Conservation (phyloP, 192 early-diverging fungal genomes). For the Entophlyctis luteolus region DNA sequence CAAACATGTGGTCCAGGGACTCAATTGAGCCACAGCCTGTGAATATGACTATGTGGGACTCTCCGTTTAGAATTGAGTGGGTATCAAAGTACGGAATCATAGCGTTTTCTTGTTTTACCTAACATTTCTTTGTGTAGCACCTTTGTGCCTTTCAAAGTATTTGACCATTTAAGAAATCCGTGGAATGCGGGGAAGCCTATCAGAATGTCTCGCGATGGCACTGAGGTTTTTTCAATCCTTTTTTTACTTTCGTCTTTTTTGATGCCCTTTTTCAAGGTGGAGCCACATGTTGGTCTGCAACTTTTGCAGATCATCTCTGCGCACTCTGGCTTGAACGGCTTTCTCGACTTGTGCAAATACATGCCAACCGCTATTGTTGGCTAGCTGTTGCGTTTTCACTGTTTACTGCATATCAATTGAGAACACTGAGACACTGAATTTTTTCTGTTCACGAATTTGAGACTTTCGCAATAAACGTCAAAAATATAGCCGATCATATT, state of each 20-base stretch:
- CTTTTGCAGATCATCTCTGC: not conserved
- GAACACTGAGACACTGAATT: no score
- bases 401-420: no score
- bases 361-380: no score
- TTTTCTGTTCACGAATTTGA: no score
- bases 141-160: conserved; percentile 15
- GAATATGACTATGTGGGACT: not conserved
- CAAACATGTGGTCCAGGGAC: no score
- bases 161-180: not conserved
- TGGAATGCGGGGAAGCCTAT: conserved; percentile 1
- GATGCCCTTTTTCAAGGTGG: not conserved
- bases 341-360: no score
- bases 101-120: not conserved
- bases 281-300: not conserved
- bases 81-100: not conserved
- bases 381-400: no score
- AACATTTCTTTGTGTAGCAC: not conserved
- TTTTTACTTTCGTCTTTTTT: not conserved
- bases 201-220: not conserved
- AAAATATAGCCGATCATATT: no score
- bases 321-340: no score
- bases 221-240: not conserved
- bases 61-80: conserved; percentile 5
- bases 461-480: no score
- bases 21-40: no score